Evolutionary conservation across 345 rosid species (phyloP), one percentile per base, ranked within the genome.

Genomic region (Boechera retrofracta): DNA sequence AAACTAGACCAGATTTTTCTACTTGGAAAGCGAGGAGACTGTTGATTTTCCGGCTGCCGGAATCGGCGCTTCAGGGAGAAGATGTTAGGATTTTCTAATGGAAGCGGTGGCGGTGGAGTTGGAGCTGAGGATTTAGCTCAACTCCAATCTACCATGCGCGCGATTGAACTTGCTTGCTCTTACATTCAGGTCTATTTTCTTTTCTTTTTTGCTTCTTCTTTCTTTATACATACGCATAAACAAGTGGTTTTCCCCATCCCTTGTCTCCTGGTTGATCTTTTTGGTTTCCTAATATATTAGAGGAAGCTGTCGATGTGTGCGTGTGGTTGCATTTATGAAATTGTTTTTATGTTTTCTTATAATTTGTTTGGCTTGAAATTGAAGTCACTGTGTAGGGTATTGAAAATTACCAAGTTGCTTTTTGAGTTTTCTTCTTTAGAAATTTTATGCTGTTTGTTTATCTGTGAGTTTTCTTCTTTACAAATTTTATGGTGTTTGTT

Each of bases 151-250:
- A 89, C 95, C 56, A 89, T 95, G 99, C 91, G 79, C n/a, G 83
- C 97, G 81, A 92, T 95, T 82, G 99, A 95, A 84, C 82, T 85
- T 51, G 99, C 99, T 64, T 95, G 98, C 87, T 77, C 96, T 76
- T 85, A 90, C 71, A 85, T 92, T 79, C 97, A 95, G 96, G 99
- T 95, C 63, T 39, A 41, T 69, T 21, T 21, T 21, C 1, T 21
- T 21, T 24, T 59, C 18, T n/a, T 53, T 75, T 26, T 53, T 58
- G 58, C 48, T 38, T 24, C 26, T 44, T 65, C 65, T 6, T 47
- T 15, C 72, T 74, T 32, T 33, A 74, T 64, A 10, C 53, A 35
- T 63, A 66, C 45, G 62, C 64, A 57, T 75, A 33, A 33, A 49
- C 13, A 26, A 56, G 33, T 71, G 45, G 45, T 28, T 47, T 26